These are phyloP conservation scores for Exserohilum rostratum DNA, from an alignment of 2,329 filamentous ascomycete genomes.

Conservation along the genomic window DNA sequence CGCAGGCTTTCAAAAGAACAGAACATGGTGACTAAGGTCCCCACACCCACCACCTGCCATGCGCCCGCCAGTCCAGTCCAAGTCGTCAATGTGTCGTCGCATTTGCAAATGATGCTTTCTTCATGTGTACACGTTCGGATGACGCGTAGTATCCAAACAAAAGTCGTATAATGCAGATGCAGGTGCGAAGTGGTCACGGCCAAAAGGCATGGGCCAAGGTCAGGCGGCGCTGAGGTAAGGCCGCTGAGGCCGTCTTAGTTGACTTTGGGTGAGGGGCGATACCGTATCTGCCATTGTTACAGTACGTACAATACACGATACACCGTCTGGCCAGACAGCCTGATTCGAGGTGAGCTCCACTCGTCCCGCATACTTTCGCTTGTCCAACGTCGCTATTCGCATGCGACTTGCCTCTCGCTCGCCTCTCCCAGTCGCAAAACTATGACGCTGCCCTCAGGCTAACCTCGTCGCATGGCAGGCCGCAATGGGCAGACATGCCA, in stretches of 20 bases:
- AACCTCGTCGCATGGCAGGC: slow-evolving; percentile 17
- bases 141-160: background rate
- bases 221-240: slow-evolving; percentile 12
- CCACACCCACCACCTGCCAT: background rate
- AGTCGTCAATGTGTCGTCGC: background rate
- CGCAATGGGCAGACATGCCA: slow-evolving; percentile 46
- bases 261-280: slow-evolving; percentile 7
- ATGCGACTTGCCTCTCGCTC: background rate
- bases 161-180: background rate
- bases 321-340: slow-evolving; percentile 12
- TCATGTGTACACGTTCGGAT: background rate
- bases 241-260: background rate
- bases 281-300: slow-evolving; percentile 15
- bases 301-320: slow-evolving; percentile 16
- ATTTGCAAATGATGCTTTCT: background rate
- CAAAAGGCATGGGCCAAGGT: background rate
- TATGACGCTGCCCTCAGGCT: slow-evolving; percentile 16
- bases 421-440: background rate
- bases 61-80: background rate
- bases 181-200: background rate
- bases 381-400: background rate
- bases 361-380: slow-evolving; percentile 8
- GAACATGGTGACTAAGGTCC: slow-evolving; percentile 6
- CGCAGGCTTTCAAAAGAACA: slow-evolving; percentile 1
- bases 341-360: slow-evolving; percentile 21